Base-by-base conservation (phyloP, 2,329 filamentous ascomycete species). In the Neonectria coccinea region DNA sequence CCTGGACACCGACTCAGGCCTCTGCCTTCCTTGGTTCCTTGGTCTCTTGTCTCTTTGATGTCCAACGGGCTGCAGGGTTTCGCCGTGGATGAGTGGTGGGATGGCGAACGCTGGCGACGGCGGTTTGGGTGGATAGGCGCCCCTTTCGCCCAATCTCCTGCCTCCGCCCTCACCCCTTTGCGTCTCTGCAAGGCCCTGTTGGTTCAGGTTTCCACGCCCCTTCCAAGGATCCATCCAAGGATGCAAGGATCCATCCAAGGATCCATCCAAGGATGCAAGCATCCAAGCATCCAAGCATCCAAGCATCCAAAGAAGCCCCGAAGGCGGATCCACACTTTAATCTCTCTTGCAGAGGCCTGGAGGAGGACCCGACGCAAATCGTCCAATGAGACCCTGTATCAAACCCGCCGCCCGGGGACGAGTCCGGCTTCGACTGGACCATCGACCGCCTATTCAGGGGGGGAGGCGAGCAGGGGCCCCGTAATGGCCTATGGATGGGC, bases 331-430 rank as follows among this genome's bases (percentile, higher is more conserved):
- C 62, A 64, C 62, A 64, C 52, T 42, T 20, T 57, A 64, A 64
- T 64, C 62, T 64, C 62, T 64, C 62, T 64, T 64, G 57, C 51
- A 20, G 59, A 54, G 56, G 44, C 44, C 47, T 53, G 51, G 45
- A 61, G 22, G 50, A 27, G 39, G 39, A 50, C 29, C 56, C 33
- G 41, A 59, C 48, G 61, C 50, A 48, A 55, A 42, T 55, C 36
- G 51, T 58, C 61, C 61, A 63, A 63, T 63, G 45, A 44, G 42
- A 25, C 27, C 51, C 55, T 47, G 57, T 57, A 57, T 52, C 20
- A 47, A 51, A 53, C 25, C 60, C 51, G 54, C 42, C 39, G 54
- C 55, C 41, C 22, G 39, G 54, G 41, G 36, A 20, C 29, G n/a
- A 11, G 29, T 4, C 27, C 10, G 8, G 42, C 48, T 42, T 44